These are phyloP conservation scores for Stemphylium beticola DNA, from an alignment of 2,329 filamentous ascomycete genomes.

Conservation along the genomic window DNA sequence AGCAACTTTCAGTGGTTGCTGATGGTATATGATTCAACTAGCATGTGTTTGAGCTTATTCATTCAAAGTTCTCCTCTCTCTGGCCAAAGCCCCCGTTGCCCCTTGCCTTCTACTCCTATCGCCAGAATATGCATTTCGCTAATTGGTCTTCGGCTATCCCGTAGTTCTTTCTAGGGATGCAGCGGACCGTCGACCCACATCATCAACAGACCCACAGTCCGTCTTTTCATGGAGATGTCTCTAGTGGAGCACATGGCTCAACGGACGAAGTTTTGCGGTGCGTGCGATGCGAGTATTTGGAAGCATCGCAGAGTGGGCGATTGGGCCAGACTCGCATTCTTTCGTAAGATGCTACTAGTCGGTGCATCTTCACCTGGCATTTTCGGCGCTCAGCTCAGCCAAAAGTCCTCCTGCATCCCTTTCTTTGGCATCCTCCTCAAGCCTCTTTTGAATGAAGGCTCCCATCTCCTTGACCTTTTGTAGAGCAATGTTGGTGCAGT, in stretches of 20 bases:
- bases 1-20: not conserved
- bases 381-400: slow-evolving; percentile 82
- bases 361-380: slow-evolving; percentile 68
- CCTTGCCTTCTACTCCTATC: not conserved
- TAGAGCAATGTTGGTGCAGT: slow-evolving; percentile 76
- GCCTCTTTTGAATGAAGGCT: slow-evolving; percentile 70
- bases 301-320: slow-evolving; percentile 12
- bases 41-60: slow-evolving; percentile 5
- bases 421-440: slow-evolving; percentile 79
- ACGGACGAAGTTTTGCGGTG: slow-evolving; percentile 29
- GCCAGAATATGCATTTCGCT: slow-evolving; percentile 1
- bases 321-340: slow-evolving; percentile 18
- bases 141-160: slow-evolving; percentile 3
- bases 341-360: slow-evolving; percentile 19
- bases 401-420: slow-evolving; percentile 79
- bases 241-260: slow-evolving; percentile 2
- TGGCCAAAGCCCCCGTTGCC: not conserved
- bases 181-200: slow-evolving; percentile 5
- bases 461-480: slow-evolving; percentile 82
- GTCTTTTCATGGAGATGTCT: slow-evolving; percentile 8
- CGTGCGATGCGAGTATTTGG: slow-evolving; percentile 5
- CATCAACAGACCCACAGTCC: not conserved
- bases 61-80: slow-evolving; percentile 1
- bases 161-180: not conserved
- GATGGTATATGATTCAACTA: not conserved